Percentiles rank a stretch among this genome's conserved stretches.
Conservation (phyloP, 805 yeast genomes). For the Wickerhamiella vanderwaltii region DNA sequence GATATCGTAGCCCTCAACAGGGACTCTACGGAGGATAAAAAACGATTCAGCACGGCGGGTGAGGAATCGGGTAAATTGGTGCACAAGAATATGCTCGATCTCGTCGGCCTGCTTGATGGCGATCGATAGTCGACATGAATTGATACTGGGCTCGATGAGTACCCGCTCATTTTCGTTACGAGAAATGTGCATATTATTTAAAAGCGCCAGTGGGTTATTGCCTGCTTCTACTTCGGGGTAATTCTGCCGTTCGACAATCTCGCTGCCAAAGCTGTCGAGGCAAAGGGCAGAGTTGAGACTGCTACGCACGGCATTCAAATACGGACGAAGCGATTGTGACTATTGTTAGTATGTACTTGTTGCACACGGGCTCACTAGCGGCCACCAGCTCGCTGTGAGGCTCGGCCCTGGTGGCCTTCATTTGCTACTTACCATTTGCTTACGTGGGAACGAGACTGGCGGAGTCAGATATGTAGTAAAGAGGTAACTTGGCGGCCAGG, state of each 20-base stretch:
- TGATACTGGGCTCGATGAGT: conserved; percentile 84
- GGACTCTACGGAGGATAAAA: conserved; percentile 79
- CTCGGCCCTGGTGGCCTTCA: not conserved
- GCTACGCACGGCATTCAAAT: conserved; percentile 82
- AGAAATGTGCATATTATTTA: conserved; percentile 81
- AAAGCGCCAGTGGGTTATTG: conserved; percentile 69
- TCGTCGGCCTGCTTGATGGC: conserved; percentile 96
- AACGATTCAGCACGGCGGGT: conserved; percentile 94
- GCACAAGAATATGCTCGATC: conserved; percentile 87
- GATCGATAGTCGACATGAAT: conserved; percentile 80
- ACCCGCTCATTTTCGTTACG: conserved; percentile 91
- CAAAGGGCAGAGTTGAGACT: conserved; percentile 90
- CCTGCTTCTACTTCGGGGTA: conserved; percentile 88
- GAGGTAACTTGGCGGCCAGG: too few species aligned
- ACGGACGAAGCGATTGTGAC: conserved; percentile 97
- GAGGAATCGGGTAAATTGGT: conserved; percentile 84
- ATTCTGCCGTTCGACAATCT: conserved; percentile 91
- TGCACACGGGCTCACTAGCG: too few species aligned
- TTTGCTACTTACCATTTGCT: conserved; percentile 3
- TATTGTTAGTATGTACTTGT: conserved; percentile 22
- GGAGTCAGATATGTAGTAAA: too few species aligned
- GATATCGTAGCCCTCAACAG: conserved; percentile 83
- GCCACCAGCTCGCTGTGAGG: too few species aligned
- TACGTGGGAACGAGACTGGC: not conserved
- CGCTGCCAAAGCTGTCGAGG: conserved; percentile 87